Conservation (phyloP, 768 basidiomycete genomes). For the Hypsizygus marmoreus region DNA sequence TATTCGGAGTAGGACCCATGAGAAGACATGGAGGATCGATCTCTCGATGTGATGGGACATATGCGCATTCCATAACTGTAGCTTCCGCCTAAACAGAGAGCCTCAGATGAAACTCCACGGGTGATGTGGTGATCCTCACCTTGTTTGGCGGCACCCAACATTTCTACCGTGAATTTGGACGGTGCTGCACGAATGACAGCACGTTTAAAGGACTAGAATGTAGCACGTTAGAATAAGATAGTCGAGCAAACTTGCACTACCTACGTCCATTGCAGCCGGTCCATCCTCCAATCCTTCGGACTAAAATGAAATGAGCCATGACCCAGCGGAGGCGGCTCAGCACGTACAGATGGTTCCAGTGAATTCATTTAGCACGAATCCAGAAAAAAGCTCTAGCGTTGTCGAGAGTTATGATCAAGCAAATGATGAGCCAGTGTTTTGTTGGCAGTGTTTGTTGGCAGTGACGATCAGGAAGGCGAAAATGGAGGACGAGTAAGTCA, state of each 20-base stretch:
- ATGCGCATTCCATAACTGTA: conserved; percentile 67
- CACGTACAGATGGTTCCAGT: conserved; percentile 4
- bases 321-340: background rate
- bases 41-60: conserved; percentile 39
- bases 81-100: conserved; percentile 43
- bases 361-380: background rate
- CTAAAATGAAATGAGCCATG: conserved; percentile 5
- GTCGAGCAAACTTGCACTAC: background rate
- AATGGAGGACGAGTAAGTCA: conserved; percentile 9
- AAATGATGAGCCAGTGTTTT: too few relatives aligned
- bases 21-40: conserved; percentile 42
- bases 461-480: conserved; percentile 13
- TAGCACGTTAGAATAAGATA: background rate
- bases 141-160: conserved; percentile 59
- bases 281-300: conserved; percentile 12
- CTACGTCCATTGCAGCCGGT: conserved; percentile 12
- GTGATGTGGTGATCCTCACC: conserved; percentile 34
- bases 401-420: too few relatives aligned
- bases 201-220: conserved; percentile 55
- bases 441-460: too few relatives aligned
- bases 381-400: too few relatives aligned
- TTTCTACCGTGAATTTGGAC: conserved; percentile 56
- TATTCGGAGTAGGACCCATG: conserved; percentile 49
- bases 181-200: conserved; percentile 65
- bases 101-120: conserved; percentile 7